Base-by-base conservation (phyloP, 768 basidiomycete species). In the Leccinellum luteum region DNA sequence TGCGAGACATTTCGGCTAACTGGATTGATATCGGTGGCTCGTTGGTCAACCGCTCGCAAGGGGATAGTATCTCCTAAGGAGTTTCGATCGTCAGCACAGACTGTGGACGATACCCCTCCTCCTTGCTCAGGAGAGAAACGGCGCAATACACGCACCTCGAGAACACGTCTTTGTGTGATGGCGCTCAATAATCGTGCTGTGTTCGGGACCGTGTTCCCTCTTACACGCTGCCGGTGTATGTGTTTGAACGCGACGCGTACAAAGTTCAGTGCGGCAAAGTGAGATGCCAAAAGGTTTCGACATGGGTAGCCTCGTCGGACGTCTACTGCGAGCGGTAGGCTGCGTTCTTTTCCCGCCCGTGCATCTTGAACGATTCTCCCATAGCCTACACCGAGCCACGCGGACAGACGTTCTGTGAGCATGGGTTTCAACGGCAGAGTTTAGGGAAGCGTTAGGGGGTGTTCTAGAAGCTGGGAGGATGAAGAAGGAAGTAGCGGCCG, bases 241-340 rank as follows among this genome's bases (percentile, higher is more conserved):
- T 67, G 52, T 12, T 62, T 61, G 21, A 85, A 78, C n/a, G 76
- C 72, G 10, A 81, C 58, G 23, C 84, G 76, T 13, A 78, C 82
- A 55, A 84, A 86, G 61, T 86, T 87, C 61, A 88, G 62, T 3
- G 82, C 81, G 9, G 86, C 85, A 47, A 89, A 75, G 13, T 85
- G 85, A 59, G 85, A 87, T 3, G 83, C 76, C 14, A 84, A 79
- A 9, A 51, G 54, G 25, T 61, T 62, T 35, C 43, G 56, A 34
- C 76, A 73, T 38, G 70, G 66, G n/a, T 41, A 10, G 44, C 84
- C 84, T 44, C 83, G 80, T 48, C 82, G 78, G 17, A 77, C 71
- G 15, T 81, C 79, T 6, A 61, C 4, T 41, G 38, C 64, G 59
- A 80, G 74, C 3, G 78, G 79, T 48, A 81, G 71, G 34, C 84